These are phyloP conservation scores for Tolypocladium amazonense DNA, from an alignment of 2,329 filamentous ascomycete genomes.

Conservation along the genomic window DNA sequence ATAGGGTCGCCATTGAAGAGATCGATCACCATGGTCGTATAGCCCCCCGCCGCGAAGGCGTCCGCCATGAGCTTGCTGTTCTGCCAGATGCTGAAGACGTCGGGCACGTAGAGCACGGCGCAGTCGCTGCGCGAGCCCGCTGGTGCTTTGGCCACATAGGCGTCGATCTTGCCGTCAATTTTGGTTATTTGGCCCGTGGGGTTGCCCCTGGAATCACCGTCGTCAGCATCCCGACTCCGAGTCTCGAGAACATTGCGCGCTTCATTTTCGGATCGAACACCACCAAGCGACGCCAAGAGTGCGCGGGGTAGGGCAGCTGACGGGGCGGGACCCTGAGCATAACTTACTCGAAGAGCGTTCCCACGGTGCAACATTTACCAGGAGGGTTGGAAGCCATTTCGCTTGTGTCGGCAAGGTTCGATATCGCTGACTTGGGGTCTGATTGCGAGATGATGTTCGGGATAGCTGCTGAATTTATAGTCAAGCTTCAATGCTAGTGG, in stretches of 20 bases:
- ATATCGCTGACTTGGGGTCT: neutral
- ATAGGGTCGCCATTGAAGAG: slow-evolving; percentile 26
- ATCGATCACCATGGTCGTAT: slow-evolving; percentile 26
- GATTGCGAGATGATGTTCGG: neutral
- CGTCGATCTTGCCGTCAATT: slow-evolving; percentile 29
- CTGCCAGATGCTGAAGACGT: slow-evolving; percentile 26
- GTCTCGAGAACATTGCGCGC: neutral
- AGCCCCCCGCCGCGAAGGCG: slow-evolving; percentile 24
- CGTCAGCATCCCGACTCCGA: neutral
- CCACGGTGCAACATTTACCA: slow-evolving; percentile 39
- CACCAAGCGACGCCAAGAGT: neutral
- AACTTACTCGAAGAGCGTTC: slow-evolving; percentile 38
- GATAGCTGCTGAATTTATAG: neutral
- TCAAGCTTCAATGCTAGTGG: neutral
- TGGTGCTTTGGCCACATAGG: slow-evolving; percentile 39
- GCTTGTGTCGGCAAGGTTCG: neutral
- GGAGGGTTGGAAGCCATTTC: slow-evolving; percentile 44
- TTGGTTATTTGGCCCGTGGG: slow-evolving; percentile 35
- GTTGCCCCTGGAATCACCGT: slow-evolving; percentile 28
- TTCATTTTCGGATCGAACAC: neutral
- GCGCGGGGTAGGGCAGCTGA: neutral
- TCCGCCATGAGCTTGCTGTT: slow-evolving; percentile 32
- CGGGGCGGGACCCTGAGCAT: neutral
- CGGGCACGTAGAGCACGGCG: slow-evolving; percentile 25
- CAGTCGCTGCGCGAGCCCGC: slow-evolving; percentile 12